Evolutionary conservation across 495 filamentous ascomycete genomes (phyloP).

Genomic region (Penicillium herquei): DNA sequence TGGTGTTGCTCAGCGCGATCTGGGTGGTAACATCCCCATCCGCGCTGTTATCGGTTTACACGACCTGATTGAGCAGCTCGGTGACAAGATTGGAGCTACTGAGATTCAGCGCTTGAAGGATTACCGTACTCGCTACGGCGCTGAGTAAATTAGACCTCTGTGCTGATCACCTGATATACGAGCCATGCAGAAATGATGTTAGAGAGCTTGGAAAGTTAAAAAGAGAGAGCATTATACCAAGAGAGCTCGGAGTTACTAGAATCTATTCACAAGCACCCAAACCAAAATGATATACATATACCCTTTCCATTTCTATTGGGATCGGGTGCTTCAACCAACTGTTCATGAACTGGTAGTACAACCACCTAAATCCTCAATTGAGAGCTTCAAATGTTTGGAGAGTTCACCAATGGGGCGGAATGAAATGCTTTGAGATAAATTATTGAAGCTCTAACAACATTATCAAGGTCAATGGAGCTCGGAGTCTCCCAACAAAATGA

Average conservation of each 20-base stretch:
- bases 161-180: slow-evolving; percentile 1
- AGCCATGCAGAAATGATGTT: slow-evolving; percentile 20
- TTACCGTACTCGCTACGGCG: slow-evolving; percentile 70
- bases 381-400: neutral
- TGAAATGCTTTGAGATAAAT: too few relatives aligned
- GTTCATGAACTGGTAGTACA: slow-evolving; percentile 5
- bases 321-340: neutral
- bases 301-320: neutral
- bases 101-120: slow-evolving; percentile 73
- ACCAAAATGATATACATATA: neutral
- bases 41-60: slow-evolving; percentile 58
- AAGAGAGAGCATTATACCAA: slow-evolving; percentile 21
- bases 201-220: slow-evolving; percentile 10
- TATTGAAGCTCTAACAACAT: too few relatives aligned
- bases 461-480: too few relatives aligned
- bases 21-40: slow-evolving; percentile 45
- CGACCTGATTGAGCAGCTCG: slow-evolving; percentile 70
- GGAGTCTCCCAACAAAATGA: too few relatives aligned
- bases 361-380: neutral
- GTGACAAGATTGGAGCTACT: slow-evolving; percentile 47
- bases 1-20: slow-evolving; percentile 72
- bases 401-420: too few relatives aligned
- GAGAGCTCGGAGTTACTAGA: slow-evolving; percentile 14
- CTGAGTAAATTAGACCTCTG: slow-evolving; percentile 26
- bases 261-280: slow-evolving; percentile 4